phyloP scores from a whole-genome alignment of 2,329 filamentous ascomycete genomes.

The Hypoxylon sp. region DNA sequence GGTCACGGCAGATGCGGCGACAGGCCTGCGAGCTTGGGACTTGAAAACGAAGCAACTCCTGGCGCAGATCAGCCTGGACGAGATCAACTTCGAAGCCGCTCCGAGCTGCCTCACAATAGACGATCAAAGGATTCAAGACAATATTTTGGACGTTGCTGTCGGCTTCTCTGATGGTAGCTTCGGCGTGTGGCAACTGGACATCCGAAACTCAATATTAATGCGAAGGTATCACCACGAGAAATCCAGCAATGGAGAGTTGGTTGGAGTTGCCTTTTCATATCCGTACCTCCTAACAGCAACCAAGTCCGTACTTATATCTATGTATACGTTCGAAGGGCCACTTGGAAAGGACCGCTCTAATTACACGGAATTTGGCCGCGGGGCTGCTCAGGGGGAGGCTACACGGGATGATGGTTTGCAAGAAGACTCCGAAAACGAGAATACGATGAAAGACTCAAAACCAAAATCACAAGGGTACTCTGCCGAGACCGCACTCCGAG shows the following conservation, averaged over 20 bases:
- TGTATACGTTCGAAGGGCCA: slow-evolving; percentile 74
- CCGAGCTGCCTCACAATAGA: slow-evolving; percentile 78
- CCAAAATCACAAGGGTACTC: background rate
- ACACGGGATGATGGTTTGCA: slow-evolving; percentile 7
- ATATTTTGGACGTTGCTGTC: slow-evolving; percentile 70
- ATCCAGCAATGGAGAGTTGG: slow-evolving; percentile 74
- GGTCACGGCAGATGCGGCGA: slow-evolving; percentile 77
- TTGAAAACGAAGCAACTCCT: slow-evolving; percentile 73
- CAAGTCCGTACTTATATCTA: slow-evolving; percentile 76
- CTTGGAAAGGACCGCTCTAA: slow-evolving; percentile 27
- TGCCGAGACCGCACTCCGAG: slow-evolving; percentile 30
- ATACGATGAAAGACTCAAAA: slow-evolving; percentile 2
- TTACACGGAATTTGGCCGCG: slow-evolving; percentile 22
- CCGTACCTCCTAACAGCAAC: slow-evolving; percentile 87
- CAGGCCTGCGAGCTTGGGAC: slow-evolving; percentile 84
- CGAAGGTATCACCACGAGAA: slow-evolving; percentile 69
- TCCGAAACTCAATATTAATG: slow-evolving; percentile 58
- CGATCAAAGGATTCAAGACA: slow-evolving; percentile 58
- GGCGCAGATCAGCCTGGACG: slow-evolving; percentile 59
- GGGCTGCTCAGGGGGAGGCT: slow-evolving; percentile 15
- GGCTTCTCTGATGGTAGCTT: slow-evolving; percentile 81
- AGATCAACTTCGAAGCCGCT: slow-evolving; percentile 42
- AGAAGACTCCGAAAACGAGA: slow-evolving; percentile 23
- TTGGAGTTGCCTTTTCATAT: slow-evolving; percentile 76
- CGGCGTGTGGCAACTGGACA: slow-evolving; percentile 73